Evolutionary conservation across 2,329 filamentous ascomycete species (phyloP).

Genomic region (Botrytis elliptica): DNA sequence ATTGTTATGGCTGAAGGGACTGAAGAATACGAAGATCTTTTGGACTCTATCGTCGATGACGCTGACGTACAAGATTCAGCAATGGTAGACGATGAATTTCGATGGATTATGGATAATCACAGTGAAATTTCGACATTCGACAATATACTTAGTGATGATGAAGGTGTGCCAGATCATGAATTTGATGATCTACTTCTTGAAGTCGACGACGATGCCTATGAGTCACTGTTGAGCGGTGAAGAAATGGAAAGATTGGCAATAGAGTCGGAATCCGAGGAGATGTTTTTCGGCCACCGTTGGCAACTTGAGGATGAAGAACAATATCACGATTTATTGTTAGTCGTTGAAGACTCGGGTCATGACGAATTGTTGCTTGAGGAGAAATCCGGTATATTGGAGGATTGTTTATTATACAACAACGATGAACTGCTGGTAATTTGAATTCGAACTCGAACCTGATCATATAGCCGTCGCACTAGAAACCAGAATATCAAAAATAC

Average conservation of each 20-base stretch:
- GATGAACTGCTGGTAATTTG: conserved; percentile 16
- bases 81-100: conserved; percentile 6
- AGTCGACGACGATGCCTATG: conserved; percentile 13
- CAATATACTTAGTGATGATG: conserved; percentile 11
- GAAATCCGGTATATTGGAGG: not conserved
- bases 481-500: not conserved
- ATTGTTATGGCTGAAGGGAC: not conserved
- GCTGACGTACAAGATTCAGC: not conserved
- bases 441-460: not conserved
- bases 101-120: not conserved
- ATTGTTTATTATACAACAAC: not conserved
- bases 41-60: not conserved
- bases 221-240: conserved; percentile 22
- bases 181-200: conserved; percentile 28
- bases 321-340: conserved; percentile 18
- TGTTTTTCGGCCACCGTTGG: conserved; percentile 27
- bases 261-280: conserved; percentile 30
- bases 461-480: not conserved
- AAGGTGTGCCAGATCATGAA: not conserved
- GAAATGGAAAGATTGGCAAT: conserved; percentile 26
- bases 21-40: conserved; percentile 14
- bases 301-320: conserved; percentile 12
- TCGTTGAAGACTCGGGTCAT: not conserved
- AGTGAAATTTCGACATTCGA: conserved; percentile 12
- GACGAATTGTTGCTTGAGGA: conserved; percentile 5